Base-by-base conservation (phyloP, 371 early-diverging fungal genomes). In the Mortierella polycephala region DNA sequence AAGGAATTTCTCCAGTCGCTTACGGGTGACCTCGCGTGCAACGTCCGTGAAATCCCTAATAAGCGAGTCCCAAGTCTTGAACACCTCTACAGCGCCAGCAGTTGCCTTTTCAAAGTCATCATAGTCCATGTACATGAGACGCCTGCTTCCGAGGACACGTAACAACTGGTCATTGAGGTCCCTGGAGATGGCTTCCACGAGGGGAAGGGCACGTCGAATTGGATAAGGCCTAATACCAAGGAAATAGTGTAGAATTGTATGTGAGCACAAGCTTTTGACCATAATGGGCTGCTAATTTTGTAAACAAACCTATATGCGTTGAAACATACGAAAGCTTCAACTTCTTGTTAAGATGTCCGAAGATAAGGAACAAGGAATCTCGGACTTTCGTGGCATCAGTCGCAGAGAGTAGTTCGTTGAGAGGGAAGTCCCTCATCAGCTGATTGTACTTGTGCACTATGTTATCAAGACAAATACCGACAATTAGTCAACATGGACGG, bases 371-470 rank as follows among this genome's bases (percentile, higher is more conserved):
- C n/a, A 99, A 61, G 0, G 96, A 91, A 11, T 93, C 91, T 58
- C 90, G 85, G 58, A 96, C 87, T 65, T 95, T 93, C 13, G 89
- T 90, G 11, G 97, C 87, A 76, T 98, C 98, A 7, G 98, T 94
- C 0, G 98, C 96, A 12, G 98, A 89, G 52, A 99, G 84, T 39
- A 99, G 89, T 75, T 98, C 99, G 77, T 95, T 95, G 47, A 98
- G 84, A 40, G 99, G 99, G 65, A 99, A 98, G 59, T 99, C 99
- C 81, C 94, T 95, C 98, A 99, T 98, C 57, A 99, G 86, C 81
- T 93, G 94, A 75, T 99, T 99, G 89, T 98, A 99, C 71, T 94
- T 96, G 80, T 89, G 88, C 4, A 97, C 98, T 88, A 73, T 46
- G 11, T 5, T n/a, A 45, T 11, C 40, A 13, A 30, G 41, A 44